These are phyloP conservation scores for Aaosphaeria arxii DNA, from an alignment of 2,329 filamentous ascomycete species.

Conservation along the genomic window DNA sequence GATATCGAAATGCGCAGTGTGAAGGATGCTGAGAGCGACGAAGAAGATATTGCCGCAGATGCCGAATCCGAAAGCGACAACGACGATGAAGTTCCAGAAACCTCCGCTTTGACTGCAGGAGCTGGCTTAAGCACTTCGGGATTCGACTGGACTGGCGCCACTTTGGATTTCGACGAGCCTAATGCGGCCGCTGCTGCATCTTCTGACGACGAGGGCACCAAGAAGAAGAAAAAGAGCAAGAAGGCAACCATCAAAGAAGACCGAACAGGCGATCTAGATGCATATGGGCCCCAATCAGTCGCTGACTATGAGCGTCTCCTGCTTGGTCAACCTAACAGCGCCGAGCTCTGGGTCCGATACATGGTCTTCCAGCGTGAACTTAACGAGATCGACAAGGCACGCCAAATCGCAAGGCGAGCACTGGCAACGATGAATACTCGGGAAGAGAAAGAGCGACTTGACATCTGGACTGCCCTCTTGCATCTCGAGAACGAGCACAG, in stretches of 20 bases:
- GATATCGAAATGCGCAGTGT: conserved; percentile 46
- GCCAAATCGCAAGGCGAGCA: conserved; percentile 86
- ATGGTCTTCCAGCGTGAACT: conserved; percentile 98
- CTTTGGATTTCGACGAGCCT: conserved; percentile 51
- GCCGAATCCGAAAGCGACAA: conserved; percentile 36
- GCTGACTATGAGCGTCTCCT: conserved; percentile 93
- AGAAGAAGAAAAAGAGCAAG: conserved; percentile 68
- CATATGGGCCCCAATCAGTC: conserved; percentile 80
- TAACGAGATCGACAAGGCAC: conserved; percentile 82
- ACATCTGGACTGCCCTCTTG: conserved; percentile 91
- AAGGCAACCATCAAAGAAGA: conserved; percentile 81
- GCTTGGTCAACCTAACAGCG: conserved; percentile 89
- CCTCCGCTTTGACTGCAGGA: conserved; percentile 14
- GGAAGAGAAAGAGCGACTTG: conserved; percentile 88
- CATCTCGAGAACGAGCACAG: conserved; percentile 93
- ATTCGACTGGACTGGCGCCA: conserved; percentile 83
- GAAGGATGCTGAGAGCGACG: conserved; percentile 29
- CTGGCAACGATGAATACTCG: conserved; percentile 87
- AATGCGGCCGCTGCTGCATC: conserved; percentile 53
- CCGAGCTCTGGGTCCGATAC: conserved; percentile 89
- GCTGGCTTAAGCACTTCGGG: conserved; percentile 68
- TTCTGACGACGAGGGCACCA: conserved; percentile 47
- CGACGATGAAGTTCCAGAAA: conserved; percentile 17
- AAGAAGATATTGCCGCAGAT: conserved; percentile 11
- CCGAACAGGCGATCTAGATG: conserved; percentile 86